Evolutionary conservation across 768 basidiomycete genomes (phyloP).

Genomic region (Trametes sanguinea): DNA sequence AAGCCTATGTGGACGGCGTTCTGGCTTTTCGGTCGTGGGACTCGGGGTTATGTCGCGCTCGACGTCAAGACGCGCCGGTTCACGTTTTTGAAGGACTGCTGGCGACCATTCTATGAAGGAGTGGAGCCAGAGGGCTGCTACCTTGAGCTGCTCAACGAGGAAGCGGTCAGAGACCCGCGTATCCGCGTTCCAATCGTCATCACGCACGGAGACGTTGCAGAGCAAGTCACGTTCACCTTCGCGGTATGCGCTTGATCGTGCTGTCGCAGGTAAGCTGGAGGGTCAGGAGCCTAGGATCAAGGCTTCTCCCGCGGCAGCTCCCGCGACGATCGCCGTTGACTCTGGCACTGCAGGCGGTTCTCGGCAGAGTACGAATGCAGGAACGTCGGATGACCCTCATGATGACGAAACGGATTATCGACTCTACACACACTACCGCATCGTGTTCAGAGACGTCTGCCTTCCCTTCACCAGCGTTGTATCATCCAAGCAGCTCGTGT

Average conservation of each 20-base stretch:
- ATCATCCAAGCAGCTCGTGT: conserved; percentile 5
- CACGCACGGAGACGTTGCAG: not conserved
- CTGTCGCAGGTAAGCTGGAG: too few relatives aligned
- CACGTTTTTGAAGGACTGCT: conserved; percentile 10
- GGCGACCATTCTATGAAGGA: not conserved
- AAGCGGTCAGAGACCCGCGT: too few relatives aligned
- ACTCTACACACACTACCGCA: conserved; percentile 10
- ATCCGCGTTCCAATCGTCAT: not conserved
- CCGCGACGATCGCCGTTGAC: too few relatives aligned
- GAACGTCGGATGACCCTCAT: not conserved
- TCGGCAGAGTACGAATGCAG: too few relatives aligned
- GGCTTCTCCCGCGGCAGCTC: too few relatives aligned
- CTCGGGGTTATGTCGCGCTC: too few relatives aligned
- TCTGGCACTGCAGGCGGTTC: not conserved
- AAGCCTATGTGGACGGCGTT: too few relatives aligned
- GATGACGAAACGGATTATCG: not conserved
- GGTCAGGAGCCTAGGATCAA: not conserved
- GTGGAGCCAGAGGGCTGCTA: not conserved
- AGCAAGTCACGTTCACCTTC: not conserved
- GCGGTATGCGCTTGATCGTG: not conserved
- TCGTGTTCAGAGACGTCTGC: conserved; percentile 11
- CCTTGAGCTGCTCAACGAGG: not conserved
- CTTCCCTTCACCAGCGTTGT: conserved; percentile 1
- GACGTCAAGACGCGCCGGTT: not conserved
- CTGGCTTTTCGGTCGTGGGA: too few relatives aligned